Conservation (phyloP, 2,329 filamentous ascomycete genomes). For the Emergomyces orientalis region DNA sequence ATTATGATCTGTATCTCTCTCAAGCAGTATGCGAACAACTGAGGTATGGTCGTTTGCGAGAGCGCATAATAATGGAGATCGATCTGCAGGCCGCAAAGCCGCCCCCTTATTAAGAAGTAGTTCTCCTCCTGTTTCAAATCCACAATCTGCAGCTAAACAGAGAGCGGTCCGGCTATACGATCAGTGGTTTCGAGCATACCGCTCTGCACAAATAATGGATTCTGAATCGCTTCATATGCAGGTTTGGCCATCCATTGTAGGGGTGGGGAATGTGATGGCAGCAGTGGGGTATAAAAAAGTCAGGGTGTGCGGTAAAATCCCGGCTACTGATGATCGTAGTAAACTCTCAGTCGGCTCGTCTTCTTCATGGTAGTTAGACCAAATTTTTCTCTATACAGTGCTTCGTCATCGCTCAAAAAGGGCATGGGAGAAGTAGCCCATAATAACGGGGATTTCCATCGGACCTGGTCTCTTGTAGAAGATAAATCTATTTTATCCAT, state of each 20-base stretch:
- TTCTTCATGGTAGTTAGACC: background rate
- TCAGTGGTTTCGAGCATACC: background rate
- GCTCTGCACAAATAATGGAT: background rate
- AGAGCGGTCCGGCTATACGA: background rate
- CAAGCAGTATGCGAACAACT: background rate
- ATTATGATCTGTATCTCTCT: background rate
- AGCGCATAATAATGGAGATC: background rate
- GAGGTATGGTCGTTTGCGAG: background rate
- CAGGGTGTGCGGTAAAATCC: background rate
- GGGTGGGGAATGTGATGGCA: background rate
- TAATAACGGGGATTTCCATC: background rate
- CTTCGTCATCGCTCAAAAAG: background rate
- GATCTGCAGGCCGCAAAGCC: background rate
- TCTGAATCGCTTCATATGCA: background rate
- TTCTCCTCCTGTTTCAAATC: background rate
- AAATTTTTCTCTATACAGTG: background rate
- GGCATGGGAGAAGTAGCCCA: background rate
- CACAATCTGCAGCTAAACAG: background rate
- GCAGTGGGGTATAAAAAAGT: background rate
- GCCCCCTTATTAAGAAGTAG: background rate
- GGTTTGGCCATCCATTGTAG: background rate
- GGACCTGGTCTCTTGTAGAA: background rate
- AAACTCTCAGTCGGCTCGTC: background rate
- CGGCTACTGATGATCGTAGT: background rate
- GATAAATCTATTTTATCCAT: background rate